Conservation (phyloP, 2,329 filamentous ascomycete genomes). For the Botryotinia calthae region DNA sequence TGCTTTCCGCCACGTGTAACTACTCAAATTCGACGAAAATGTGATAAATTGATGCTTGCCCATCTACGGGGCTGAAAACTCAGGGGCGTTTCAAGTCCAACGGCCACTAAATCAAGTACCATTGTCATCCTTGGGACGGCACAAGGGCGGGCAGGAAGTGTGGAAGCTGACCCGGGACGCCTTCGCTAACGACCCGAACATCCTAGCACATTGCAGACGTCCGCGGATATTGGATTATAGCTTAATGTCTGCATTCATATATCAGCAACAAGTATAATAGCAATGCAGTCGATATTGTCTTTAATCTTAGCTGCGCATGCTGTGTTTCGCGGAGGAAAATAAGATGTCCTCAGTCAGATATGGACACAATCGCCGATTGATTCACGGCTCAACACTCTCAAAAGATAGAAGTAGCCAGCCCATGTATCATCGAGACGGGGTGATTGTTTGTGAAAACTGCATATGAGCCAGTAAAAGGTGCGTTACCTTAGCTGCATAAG, state of each 20-base stretch:
- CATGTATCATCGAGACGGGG: background rate
- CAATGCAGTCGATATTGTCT: background rate
- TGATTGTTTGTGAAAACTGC: background rate
- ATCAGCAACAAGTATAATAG: background rate
- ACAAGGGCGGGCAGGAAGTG: constrained; percentile 1
- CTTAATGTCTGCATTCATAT: background rate
- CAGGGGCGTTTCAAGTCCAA: background rate
- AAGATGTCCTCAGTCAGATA: background rate
- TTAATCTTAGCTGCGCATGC: background rate
- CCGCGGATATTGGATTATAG: background rate
- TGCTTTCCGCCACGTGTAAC: background rate
- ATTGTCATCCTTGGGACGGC: constrained; percentile 13
- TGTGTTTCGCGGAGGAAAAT: background rate
- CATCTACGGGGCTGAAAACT: background rate
- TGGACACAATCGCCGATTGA: constrained; percentile 5
- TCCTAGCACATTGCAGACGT: background rate
- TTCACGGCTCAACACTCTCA: background rate
- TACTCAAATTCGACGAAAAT: background rate
- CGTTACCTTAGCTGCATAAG: background rate
- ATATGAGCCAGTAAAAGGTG: background rate
- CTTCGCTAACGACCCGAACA: constrained; percentile 2
- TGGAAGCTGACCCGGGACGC: constrained; percentile 18
- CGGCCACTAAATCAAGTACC: constrained; percentile 13
- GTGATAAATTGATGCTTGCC: background rate
- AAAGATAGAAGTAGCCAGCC: background rate